Evolutionary conservation across 768 basidiomycete species (phyloP).

Genomic region (Russula vinacea): DNA sequence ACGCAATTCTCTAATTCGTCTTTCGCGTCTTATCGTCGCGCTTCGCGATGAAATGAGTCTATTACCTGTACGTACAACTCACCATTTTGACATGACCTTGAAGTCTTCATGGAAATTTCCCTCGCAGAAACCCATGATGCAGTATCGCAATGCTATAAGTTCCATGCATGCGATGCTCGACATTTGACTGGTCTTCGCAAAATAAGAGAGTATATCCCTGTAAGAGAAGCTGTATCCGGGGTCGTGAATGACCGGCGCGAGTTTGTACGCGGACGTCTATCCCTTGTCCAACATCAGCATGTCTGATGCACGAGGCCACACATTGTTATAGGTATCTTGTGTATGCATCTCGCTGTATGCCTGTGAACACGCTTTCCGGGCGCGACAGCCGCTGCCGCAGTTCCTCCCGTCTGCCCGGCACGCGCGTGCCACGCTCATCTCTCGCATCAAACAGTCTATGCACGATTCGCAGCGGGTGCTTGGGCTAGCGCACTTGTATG

Average conservation of each 20-base stretch:
- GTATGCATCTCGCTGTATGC: slow-evolving; percentile 49
- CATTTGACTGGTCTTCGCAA: slow-evolving; percentile 47
- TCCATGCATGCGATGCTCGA: slow-evolving; percentile 45
- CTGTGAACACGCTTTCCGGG: slow-evolving; percentile 47
- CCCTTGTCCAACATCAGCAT: not conserved
- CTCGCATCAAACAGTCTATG: slow-evolving; percentile 39
- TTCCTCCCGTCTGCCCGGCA: slow-evolving; percentile 47
- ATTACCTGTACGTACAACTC: slow-evolving; percentile 40
- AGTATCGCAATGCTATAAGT: slow-evolving; percentile 41
- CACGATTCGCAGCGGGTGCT: slow-evolving; percentile 33
- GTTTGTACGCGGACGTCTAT: slow-evolving; percentile 35
- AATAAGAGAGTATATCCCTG: slow-evolving; percentile 47
- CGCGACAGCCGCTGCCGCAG: slow-evolving; percentile 48
- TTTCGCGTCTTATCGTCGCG: slow-evolving; percentile 40
- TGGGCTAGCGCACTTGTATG: slow-evolving; percentile 42
- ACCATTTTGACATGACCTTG: not conserved
- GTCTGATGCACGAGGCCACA: not conserved
- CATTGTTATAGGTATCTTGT: slow-evolving; percentile 40
- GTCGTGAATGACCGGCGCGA: slow-evolving; percentile 44
- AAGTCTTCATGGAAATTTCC: not conserved
- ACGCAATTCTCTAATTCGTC: slow-evolving; percentile 42
- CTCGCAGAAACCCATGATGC: slow-evolving; percentile 46
- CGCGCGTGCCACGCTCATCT: slow-evolving; percentile 40
- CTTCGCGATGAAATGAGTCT: slow-evolving; percentile 50
- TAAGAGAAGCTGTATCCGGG: slow-evolving; percentile 42